phyloP scores from a whole-genome alignment of 305 asterid species.

The Nicotiana rustica region DNA sequence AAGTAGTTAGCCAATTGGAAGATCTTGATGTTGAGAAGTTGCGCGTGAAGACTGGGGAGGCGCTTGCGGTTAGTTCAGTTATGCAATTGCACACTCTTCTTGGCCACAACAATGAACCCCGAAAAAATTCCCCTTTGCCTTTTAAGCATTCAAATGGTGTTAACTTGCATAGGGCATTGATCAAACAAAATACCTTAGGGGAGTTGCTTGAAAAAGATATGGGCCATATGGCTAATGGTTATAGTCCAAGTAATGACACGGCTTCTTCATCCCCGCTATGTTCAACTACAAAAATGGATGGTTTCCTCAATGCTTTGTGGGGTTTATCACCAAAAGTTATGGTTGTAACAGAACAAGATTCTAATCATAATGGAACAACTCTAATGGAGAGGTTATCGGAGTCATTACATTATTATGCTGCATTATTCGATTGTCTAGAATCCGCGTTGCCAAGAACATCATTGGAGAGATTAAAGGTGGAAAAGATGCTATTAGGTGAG shows the following conservation, averaged over 20 bases:
- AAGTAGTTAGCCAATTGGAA: conserved; percentile 67
- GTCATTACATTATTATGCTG: conserved; percentile 66
- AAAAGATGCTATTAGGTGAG: conserved; percentile 66
- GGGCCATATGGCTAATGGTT: conserved; percentile 22
- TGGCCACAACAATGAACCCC: conserved; percentile 47
- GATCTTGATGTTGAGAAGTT: conserved; percentile 70
- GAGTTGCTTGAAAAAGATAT: conserved; percentile 52
- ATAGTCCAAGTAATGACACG: conserved; percentile 50
- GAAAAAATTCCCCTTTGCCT: conserved; percentile 2
- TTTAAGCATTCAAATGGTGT: conserved; percentile 36
- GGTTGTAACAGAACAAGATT: conserved; percentile 78
- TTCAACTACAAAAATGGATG: conserved; percentile 46
- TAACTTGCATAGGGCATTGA: conserved; percentile 31
- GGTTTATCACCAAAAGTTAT: conserved; percentile 70
- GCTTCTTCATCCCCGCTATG: conserved; percentile 48
- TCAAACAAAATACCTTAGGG: conserved; percentile 45
- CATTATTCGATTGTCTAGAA: conserved; percentile 78
- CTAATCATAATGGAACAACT: conserved; percentile 56
- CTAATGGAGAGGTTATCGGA: conserved; percentile 70
- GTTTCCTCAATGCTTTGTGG: conserved; percentile 55
- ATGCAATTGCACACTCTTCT: conserved; percentile 75
- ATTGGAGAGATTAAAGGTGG: conserved; percentile 62
- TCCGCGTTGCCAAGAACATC: conserved; percentile 58
- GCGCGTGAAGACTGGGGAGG: conserved; percentile 94
- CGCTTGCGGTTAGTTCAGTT: conserved; percentile 76